Conservation (phyloP, 1,284 basidiomycete species). For the Sparassis latifolia region DNA sequence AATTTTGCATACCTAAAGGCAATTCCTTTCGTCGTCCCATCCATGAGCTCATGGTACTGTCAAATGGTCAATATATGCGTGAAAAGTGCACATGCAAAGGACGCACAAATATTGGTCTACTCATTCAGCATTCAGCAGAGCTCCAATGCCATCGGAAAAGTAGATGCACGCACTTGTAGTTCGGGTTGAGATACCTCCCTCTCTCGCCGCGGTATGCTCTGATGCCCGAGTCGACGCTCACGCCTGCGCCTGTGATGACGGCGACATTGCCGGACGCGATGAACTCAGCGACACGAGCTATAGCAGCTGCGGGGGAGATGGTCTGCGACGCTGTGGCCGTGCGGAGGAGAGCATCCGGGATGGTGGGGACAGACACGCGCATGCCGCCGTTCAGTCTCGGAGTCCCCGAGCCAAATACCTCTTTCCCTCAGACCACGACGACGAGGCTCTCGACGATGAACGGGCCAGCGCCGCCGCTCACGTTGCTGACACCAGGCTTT, state of each 20-base stretch:
- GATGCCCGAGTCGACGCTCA: conserved; percentile 90
- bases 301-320: conserved; percentile 48
- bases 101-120: conserved; percentile 18
- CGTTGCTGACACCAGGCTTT: conserved; percentile 73
- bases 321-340: conserved; percentile 30
- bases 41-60: conserved; percentile 78
- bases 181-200: conserved; percentile 85
- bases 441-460: conserved; percentile 32
- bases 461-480: conserved; percentile 34
- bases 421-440: neutral
- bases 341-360: conserved; percentile 54
- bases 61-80: conserved; percentile 2
- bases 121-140: conserved; percentile 4
- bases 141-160: neutral
- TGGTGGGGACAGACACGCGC: conserved; percentile 77
- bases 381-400: conserved; percentile 30
- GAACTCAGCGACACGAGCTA: conserved; percentile 62
- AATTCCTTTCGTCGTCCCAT: conserved; percentile 57
- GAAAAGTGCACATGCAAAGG: neutral
- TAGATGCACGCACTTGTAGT: conserved; percentile 66
- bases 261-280: conserved; percentile 62
- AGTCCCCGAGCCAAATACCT: no score
- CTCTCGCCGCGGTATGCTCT: conserved; percentile 81
- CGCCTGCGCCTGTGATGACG: conserved; percentile 84
- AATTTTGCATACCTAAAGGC: conserved; percentile 48